phyloP scores from a whole-genome alignment of 2,329 filamentous ascomycete species.

The Xylariaceae sp. region DNA sequence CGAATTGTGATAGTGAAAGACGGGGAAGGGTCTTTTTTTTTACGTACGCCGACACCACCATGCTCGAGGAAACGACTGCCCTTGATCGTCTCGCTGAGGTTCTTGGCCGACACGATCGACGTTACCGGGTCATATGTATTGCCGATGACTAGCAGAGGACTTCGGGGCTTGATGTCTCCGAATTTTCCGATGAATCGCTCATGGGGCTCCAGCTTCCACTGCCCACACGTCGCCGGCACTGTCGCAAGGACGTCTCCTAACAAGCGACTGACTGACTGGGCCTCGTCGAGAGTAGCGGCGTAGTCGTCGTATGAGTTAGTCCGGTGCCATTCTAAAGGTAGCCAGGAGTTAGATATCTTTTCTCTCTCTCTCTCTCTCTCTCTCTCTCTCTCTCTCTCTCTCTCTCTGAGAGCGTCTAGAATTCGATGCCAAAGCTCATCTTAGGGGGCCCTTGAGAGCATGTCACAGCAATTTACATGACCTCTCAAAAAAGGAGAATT shows the following conservation, averaged over 20 bases:
- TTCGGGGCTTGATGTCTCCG: conserved; percentile 20
- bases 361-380: not conserved
- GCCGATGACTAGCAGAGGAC: conserved; percentile 34
- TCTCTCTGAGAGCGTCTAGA: too few species aligned
- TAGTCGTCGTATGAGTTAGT: conserved; percentile 28
- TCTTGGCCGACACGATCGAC: conserved; percentile 35
- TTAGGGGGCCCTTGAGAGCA: not conserved
- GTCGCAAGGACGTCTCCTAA: conserved; percentile 21
- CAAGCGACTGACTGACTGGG: conserved; percentile 27
- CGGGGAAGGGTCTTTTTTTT: not conserved
- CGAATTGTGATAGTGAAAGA: not conserved
- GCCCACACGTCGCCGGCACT: conserved; percentile 30
- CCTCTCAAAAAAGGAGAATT: not conserved
- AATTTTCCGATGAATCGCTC: conserved; percentile 34
- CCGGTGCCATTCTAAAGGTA: conserved; percentile 6
- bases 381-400: too few species aligned
- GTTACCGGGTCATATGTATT: conserved; percentile 37
- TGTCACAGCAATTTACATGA: not conserved
- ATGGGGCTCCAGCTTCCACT: conserved; percentile 36
- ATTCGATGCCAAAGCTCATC: not conserved
- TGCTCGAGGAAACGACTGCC: conserved; percentile 36
- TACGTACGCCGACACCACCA: conserved; percentile 35
- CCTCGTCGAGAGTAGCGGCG: conserved; percentile 21
- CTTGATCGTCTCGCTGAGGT: conserved; percentile 34
- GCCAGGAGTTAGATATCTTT: not conserved